Conservation (phyloP, 306 rosid genomes). For the Mucuna pruriens region DNA sequence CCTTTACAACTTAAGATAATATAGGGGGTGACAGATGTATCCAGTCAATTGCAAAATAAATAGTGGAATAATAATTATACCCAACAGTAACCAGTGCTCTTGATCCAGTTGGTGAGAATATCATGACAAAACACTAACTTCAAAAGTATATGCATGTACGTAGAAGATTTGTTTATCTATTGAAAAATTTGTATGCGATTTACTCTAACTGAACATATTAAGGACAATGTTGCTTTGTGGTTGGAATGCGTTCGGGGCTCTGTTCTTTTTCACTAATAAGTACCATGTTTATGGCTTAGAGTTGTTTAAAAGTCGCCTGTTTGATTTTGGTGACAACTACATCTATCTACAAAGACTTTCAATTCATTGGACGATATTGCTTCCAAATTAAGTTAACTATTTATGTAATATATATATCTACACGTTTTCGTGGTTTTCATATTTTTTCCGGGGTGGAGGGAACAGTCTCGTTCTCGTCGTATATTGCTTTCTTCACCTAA, state of each 20-base stretch:
- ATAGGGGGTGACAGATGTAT: background rate
- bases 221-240: background rate
- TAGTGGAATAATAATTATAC: background rate
- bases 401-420: background rate
- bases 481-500: background rate
- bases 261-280: background rate
- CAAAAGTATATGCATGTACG: background rate
- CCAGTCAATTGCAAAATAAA: background rate
- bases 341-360: background rate
- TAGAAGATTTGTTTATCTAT: background rate
- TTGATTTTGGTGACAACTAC: constrained; percentile 6
- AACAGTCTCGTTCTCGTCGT: background rate
- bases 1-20: background rate
- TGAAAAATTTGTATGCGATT: background rate
- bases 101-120: background rate
- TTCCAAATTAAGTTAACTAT: constrained; percentile 20
- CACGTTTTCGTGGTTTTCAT: background rate
- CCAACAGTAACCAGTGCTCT: background rate
- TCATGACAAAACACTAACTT: background rate
- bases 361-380: constrained; percentile 22
- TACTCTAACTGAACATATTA: background rate
- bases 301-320: background rate
- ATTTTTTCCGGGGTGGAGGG: background rate
- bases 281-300: background rate
- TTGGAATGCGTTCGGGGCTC: constrained; percentile 10